Evolutionary conservation across 2,329 filamentous ascomycete species (phyloP), one percentile per base, ranked within the genome.

Genomic region (Trichophyton rubrum): DNA sequence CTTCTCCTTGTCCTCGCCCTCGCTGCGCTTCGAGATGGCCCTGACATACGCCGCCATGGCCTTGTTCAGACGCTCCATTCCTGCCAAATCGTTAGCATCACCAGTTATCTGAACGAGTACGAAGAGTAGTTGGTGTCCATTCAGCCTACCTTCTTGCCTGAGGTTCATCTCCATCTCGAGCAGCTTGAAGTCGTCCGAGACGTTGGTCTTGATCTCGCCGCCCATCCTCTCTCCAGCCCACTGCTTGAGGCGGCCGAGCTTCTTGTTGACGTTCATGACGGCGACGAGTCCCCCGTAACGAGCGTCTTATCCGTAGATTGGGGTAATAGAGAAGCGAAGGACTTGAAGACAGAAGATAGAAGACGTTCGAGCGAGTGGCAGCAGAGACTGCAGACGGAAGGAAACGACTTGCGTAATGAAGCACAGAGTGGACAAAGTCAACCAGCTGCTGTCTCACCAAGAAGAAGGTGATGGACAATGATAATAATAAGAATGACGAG

Each of bases 171-270:
- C 92, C 60, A 83, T 80, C 76, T 97, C 91, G 68, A 97, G 78
- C 62, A 83, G 82, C 77, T 89, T 95, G 82, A 97, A 97, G 70
- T 96, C 88, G 59, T 97, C 90, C 0, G 89, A 88, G 65, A 90
- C 85, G 72, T 81, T 84, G 8, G 92, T 96, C 77, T 90, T 93
- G 75, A 86, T 82, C 75, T 96, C 91, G 66, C 84, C 84, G 68
- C 92, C 92, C 89, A 97, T 96, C 77, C 91, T 89, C 78, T 97
- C 92, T 67, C 90, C 90, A 41, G 91, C 90, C 92, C 92, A 97
- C 86, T 97, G 92, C 79, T 92, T 95, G 79, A 95, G 86, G 71
- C 92, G 87, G 77, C 91, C 92, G 72, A 97, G 85, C 73, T 95
- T 96, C 80, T 95, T 96, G 75, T 84, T 85, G 73, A 85, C 78